These are phyloP conservation scores for Phaeotremella skinneri DNA, from an alignment of 768 basidiomycete genomes.

Conservation along the genomic window DNA sequence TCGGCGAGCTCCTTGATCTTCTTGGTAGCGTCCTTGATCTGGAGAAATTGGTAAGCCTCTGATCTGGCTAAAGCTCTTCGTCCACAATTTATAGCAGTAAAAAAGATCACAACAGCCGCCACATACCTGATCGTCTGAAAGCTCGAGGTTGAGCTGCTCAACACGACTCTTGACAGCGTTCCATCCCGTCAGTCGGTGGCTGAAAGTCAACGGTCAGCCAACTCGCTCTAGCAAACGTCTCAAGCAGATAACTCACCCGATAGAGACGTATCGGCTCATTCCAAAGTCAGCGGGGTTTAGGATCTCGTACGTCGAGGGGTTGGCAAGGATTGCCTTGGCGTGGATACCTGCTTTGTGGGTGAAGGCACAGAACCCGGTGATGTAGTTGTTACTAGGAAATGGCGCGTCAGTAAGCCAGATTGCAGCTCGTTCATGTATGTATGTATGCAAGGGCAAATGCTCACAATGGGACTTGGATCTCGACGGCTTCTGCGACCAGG, in stretches of 20 bases:
- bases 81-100: no score
- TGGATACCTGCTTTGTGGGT: conserved; percentile 99
- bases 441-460: conserved; percentile 2
- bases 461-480: conserved; percentile 88
- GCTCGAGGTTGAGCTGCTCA: conserved; percentile 85
- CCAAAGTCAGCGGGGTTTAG: conserved; percentile 99
- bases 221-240: no score
- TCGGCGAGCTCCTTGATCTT: conserved; percentile 99
- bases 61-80: not conserved
- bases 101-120: no score
- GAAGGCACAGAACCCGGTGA: conserved; percentile 97
- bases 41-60: conserved; percentile 9
- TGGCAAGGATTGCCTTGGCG: conserved; percentile 99
- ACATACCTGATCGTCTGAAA: conserved; percentile 82
- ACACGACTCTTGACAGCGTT: conserved; percentile 99
- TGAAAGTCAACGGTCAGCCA: conserved; percentile 41
- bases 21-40: conserved; percentile 97
- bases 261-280: conserved; percentile 93
- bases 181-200: conserved; percentile 96
- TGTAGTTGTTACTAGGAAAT: conserved; percentile 55
- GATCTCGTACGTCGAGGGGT: conserved; percentile 98
- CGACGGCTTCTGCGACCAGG: conserved; percentile 96
- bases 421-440: not conserved
- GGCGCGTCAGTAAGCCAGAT: conserved; percentile 7
- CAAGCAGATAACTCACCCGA: conserved; percentile 57